Percentiles rank a stretch among this genome's conserved stretches.
Evolutionary conservation across 2,329 filamentous ascomycete genomes (phyloP).

Genomic region (Lecanicillium sp.): DNA sequence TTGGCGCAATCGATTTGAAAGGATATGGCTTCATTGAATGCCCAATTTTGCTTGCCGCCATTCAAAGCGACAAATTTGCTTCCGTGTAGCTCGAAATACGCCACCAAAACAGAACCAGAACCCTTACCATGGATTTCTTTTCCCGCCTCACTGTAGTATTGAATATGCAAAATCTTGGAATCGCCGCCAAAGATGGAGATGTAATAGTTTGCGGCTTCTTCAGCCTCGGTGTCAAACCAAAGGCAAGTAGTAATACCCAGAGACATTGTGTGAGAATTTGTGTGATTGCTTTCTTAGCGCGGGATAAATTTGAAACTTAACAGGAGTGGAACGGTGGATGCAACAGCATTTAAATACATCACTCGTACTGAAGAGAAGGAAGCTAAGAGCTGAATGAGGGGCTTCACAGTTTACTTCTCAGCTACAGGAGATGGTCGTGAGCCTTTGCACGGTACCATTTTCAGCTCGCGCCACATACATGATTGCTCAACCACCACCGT

Average conservation of each 20-base stretch:
- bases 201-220: constrained; percentile 33
- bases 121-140: constrained; percentile 13
- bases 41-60: constrained; percentile 29
- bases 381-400: no score
- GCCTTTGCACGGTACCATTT: no score
- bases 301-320: no score
- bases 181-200: constrained; percentile 28
- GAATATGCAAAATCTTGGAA: constrained; percentile 24
- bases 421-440: no score
- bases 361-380: no score
- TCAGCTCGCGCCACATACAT: no score
- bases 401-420: no score
- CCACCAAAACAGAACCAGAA: constrained; percentile 1
- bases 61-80: constrained; percentile 33
- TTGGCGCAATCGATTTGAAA: constrained; percentile 35
- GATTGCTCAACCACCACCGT: no score
- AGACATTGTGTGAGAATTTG: no score
- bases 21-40: constrained; percentile 31
- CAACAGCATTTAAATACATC: no score
- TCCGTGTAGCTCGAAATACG: constrained; percentile 14
- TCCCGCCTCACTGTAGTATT: constrained; percentile 21
- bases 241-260: constrained; percentile 22
- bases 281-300: no score
- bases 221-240: constrained; percentile 33
- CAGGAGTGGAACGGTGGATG: no score